Base-by-base conservation (phyloP, 257 asterid genomes). In the Fraxinus americana region DNA sequence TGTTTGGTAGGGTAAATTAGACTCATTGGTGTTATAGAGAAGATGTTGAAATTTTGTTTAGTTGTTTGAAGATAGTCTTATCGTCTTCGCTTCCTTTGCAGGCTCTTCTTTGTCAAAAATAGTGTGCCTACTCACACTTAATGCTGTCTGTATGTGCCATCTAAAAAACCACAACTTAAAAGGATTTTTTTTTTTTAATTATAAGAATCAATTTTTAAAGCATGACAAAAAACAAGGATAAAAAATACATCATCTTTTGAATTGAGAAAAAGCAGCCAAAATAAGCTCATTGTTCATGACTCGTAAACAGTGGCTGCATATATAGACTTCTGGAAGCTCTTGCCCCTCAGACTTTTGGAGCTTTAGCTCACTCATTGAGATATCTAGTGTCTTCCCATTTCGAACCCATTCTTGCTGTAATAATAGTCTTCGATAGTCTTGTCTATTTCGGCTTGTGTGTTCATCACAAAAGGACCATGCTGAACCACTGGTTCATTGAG, bases 381-480 rank as follows among this genome's bases (percentile, higher is more conserved):
- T 32, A 83, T 91, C 99, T 97, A 90, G 1, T 86, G 35, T 75
- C 86, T 92, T 21, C 96, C 97, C 92, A 81, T 83, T 82, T 94
- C 99, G 80, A 94, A 94, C 5, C 99, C 99, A 86, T 94, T 91
- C 87, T 84, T 89, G 78, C 81, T 81, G 77, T 89, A 86, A 30
- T 86, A 87, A 83, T 92, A 94, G 67, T 94, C 99, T 67, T 94
- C 94, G 35, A 91, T 87, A 8, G 99, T 87, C 83, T 86, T 84
- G 61, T 92, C 92, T 54, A 92, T 90, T 71, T 94, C 97, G 57
- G 90, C 97, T 67, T 93, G 90, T 10, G 99, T 87, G 85, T 92
- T 94, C 99, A 94, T 94, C 85, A 94, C 99, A 85, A 94, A 94
- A 9, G 99, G 99, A 70, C 99, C 99, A 63, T 89, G 89, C 82